Percentiles rank a stretch among this genome's conserved stretches.
phyloP scores from a whole-genome alignment of 2,329 filamentous ascomycete genomes.

The Lojkania enalia region DNA sequence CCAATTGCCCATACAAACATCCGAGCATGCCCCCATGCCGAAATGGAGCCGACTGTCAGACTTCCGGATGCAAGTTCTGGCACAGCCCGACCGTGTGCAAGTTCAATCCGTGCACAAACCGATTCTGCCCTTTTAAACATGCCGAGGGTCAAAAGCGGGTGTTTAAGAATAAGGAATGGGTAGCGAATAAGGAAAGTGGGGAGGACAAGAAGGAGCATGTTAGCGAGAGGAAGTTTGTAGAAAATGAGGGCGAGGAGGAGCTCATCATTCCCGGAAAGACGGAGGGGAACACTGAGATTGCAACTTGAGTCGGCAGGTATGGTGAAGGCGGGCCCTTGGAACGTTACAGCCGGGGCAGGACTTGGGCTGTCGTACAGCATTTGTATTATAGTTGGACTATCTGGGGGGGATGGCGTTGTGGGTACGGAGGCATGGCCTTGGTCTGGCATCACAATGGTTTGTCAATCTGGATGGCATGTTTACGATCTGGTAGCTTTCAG shows the following conservation, averaged over 20 bases:
- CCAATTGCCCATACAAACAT: constrained; percentile 85
- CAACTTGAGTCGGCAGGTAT: constrained; percentile 18
- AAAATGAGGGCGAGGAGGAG: constrained; percentile 70
- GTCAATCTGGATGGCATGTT: constrained; percentile 5
- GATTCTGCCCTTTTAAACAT: constrained; percentile 86
- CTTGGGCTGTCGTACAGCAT: constrained; percentile 10
- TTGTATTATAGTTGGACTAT: constrained; percentile 24
- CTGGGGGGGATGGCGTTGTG: constrained; percentile 16
- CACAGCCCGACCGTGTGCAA: constrained; percentile 85
- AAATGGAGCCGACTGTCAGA: constrained; percentile 86
- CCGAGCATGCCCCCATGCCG: constrained; percentile 84
- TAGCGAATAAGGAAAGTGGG: constrained; percentile 54
- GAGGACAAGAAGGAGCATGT: constrained; percentile 66
- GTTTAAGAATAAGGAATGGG: constrained; percentile 92
- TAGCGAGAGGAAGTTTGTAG: constrained; percentile 86
- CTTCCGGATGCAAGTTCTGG: constrained; percentile 83
- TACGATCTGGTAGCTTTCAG: constrained; percentile 5
- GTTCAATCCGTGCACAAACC: constrained; percentile 88
- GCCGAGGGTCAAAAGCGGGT: constrained; percentile 82
- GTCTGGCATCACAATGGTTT: constrained; percentile 12
- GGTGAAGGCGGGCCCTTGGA: background rate
- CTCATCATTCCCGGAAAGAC: constrained; percentile 64
- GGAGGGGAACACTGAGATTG: constrained; percentile 15
- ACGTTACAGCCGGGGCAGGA: background rate
- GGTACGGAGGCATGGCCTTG: constrained; percentile 14